These are phyloP conservation scores for Claviceps quebecensis DNA, from an alignment of 2,329 filamentous ascomycete species.

Conservation along the genomic window DNA sequence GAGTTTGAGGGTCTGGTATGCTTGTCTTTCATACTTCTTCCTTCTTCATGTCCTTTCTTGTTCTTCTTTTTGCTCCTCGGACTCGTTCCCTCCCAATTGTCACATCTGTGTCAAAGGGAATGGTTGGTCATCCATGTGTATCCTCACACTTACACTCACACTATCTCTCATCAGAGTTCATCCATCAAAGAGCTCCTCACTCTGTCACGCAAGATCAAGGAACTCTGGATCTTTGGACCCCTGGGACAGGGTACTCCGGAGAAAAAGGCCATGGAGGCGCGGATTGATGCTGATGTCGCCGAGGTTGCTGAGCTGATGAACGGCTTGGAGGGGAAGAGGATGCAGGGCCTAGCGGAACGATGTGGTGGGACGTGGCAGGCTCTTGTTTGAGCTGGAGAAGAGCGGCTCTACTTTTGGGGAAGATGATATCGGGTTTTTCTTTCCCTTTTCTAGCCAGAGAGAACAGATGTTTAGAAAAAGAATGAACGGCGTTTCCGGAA, in stretches of 20 bases:
- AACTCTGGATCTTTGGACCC: conserved; percentile 31
- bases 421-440: neutral
- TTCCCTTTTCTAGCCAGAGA: neutral
- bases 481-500: no score
- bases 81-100: no score
- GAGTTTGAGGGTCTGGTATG: conserved; percentile 29
- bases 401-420: no score
- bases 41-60: no score
- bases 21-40: neutral
- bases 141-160: no score
- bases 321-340: conserved; percentile 19
- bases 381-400: conserved; percentile 11
- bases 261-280: conserved; percentile 21
- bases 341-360: conserved; percentile 20
- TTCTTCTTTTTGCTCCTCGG: neutral
- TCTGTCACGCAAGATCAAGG: conserved; percentile 29
- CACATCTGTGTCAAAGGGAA: no score
- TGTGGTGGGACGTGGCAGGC: conserved; percentile 24
- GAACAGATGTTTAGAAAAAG: no score
- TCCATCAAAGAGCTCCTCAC: conserved; percentile 31
- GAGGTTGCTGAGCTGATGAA: conserved; percentile 21
- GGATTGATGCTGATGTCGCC: conserved; percentile 22
- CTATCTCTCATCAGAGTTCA: conserved; percentile 18
- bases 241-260: conserved; percentile 24
- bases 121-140: no score